Conservation (phyloP, 352 stramenopile genomes). For the Globisporangium alternatum region DNA sequence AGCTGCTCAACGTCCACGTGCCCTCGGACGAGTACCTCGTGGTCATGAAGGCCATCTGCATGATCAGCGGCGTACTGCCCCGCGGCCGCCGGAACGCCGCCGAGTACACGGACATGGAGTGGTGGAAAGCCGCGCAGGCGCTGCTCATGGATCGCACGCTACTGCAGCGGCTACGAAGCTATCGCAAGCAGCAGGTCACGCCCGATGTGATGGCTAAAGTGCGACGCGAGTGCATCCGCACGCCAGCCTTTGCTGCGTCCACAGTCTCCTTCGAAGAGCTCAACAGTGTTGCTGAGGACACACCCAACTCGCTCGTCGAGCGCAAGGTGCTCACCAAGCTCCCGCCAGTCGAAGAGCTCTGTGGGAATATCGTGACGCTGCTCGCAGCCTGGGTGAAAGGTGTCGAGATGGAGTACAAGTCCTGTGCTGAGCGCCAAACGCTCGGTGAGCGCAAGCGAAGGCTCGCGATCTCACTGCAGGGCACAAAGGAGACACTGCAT, state of each 20-base stretch:
- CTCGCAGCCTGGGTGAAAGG: slow-evolving; percentile 70
- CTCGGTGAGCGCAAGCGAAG: slow-evolving; percentile 52
- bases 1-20: slow-evolving; percentile 53
- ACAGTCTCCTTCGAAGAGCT: slow-evolving; percentile 25
- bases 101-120: slow-evolving; percentile 75
- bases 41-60: slow-evolving; percentile 73
- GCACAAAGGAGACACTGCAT: slow-evolving; percentile 34
- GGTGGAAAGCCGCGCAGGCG: slow-evolving; percentile 78
- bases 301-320: slow-evolving; percentile 6
- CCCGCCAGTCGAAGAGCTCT: slow-evolving; percentile 32
- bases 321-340: slow-evolving; percentile 22
- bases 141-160: slow-evolving; percentile 77
- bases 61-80: slow-evolving; percentile 58
- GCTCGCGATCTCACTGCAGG: slow-evolving; percentile 36
- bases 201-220: slow-evolving; percentile 79
- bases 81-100: slow-evolving; percentile 47
- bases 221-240: slow-evolving; percentile 63
- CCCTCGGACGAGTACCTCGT: slow-evolving; percentile 49
- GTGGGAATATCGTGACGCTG: slow-evolving; percentile 45
- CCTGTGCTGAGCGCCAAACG: slow-evolving; percentile 46
- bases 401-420: slow-evolving; percentile 76
- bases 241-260: slow-evolving; percentile 35
- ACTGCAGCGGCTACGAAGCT: slow-evolving; percentile 50
- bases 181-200: slow-evolving; percentile 44
- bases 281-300: slow-evolving; percentile 1